Base-by-base conservation (phyloP, 2,329 filamentous ascomycete genomes). In the Fusarium tanahbumbuense region DNA sequence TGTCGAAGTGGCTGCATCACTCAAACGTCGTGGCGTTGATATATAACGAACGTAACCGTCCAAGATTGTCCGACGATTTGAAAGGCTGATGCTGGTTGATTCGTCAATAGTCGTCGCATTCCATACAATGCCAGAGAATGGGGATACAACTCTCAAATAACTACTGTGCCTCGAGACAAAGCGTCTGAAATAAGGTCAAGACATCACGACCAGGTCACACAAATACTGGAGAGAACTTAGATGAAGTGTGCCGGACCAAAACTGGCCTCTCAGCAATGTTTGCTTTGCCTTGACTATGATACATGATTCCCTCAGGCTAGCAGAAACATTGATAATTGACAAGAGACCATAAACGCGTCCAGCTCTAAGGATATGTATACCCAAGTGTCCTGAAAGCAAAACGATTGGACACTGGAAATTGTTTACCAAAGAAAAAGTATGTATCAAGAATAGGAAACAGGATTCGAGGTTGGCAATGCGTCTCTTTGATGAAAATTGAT, bases 291-390 rank as follows among this genome's bases (percentile, higher is more conserved):
- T 73, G 60, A 67, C 71, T 75, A 76, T 73, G 27, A 60, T 75
- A 72, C 62, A 75, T 56, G 60, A 68, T 68, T 70, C 50, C 68
- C 28, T 37, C 22, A 73, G 69, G 72, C 75, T 76, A 67, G 72
- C 74, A 70, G 50, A 64, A 72, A 70, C 73, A 75, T 56, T 70
- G 68, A 59, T 18, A 44, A 45, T 76, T 77, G 64, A 76, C 75
- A 71, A 73, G 75, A 79, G 70, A 74, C 78, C 78, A 81, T 81
- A 80, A 82, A 81, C 78, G 76, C 78, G 75, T 58, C 79, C 76
- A 64, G 65, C 77, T 65, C 55, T 50, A 48, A 58, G 45, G 56
- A 49, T 56, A 54, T 60, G 47, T 53, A 30, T 58, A 18, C 45
- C n/a, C 47, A 30, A 52, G 27, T 46, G 25, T 41, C 57, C 22